Base-by-base conservation (phyloP, 331 rosid genomes). In the Quercus tomentella region DNA sequence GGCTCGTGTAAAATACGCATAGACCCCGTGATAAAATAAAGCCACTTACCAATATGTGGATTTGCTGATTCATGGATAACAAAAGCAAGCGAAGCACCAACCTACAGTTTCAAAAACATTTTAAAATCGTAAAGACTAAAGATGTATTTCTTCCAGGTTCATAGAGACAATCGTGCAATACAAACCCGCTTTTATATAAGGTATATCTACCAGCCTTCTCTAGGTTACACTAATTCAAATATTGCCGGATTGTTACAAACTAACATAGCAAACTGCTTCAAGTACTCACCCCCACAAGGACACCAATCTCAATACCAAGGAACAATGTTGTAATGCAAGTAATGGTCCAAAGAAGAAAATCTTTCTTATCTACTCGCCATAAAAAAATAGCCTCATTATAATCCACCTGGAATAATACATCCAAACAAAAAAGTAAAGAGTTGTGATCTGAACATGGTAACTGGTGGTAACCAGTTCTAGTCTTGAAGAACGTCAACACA, bases 41-140 rank as follows among this genome's bases (percentile, higher is more conserved):
- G 79, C 74, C 41, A 83, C 93, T 86, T 85, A 93, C 99, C 99
- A 83, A 96, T 86, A 84, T 96, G 99, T 72, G 98, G 99, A 81
- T 96, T 96, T 57, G 99, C 98, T 60, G 99, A 96, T 88, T 96
- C 98, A 52, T 93, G 94, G 84, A 91, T 93, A 81, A 96, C 99
- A 88, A 96, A 96, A 74, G 92, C 99, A 79, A 96, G 99, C 2
- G 99, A 89, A 77, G 82, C 89, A 72, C 99, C 96, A 85, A 92
- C 99, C 98, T 96, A 77, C 74, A 81, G 74, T 86, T 81, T 35
- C 81, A 87, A 73, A 82, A 65, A 56, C 76, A 75, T 8, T 23
- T 33, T 20, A 61, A 35, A 79, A 51, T 77, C 51, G 69, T 37
- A 77, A 26, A 56, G 56, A 58, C 77, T 31, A 79, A 26, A 56